A percentile compares a stretch with the other conserved stretches of the same genome.
Evolutionary conservation across 768 basidiomycete genomes (phyloP).

Genomic region (Russula foetens): DNA sequence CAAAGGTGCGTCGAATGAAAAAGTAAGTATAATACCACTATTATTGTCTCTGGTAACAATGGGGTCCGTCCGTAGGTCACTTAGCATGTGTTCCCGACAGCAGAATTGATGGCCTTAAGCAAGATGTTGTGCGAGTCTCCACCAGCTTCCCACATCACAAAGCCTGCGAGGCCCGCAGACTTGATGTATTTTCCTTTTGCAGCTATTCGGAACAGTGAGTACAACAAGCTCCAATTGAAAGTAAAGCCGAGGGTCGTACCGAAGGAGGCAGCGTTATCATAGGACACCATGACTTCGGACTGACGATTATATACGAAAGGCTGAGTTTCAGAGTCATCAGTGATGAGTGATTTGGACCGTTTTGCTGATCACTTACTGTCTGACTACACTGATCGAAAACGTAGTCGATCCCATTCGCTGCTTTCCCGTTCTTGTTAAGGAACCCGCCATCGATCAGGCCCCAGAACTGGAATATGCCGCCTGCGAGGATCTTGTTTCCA

Average conservation of each 20-base stretch:
- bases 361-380: constrained; percentile 21
- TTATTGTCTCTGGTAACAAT: too few relatives aligned
- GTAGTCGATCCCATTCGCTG: constrained; percentile 39
- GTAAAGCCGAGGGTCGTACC: constrained; percentile 6
- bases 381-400: constrained; percentile 33
- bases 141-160: constrained; percentile 38
- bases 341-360: not conserved
- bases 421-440: constrained; percentile 35
- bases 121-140: constrained; percentile 35
- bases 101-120: constrained; percentile 26
- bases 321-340: constrained; percentile 8
- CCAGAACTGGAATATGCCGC: constrained; percentile 52
- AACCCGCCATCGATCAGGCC: constrained; percentile 48
- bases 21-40: too few relatives aligned
- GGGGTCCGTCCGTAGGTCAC: too few relatives aligned
- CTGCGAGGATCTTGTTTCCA: constrained; percentile 42
- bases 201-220: constrained; percentile 23
- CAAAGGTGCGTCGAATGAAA: too few relatives aligned
- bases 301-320: constrained; percentile 28
- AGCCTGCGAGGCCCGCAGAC: constrained; percentile 31
- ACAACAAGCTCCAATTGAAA: not conserved
- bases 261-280: constrained; percentile 29
- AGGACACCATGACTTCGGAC: constrained; percentile 28
- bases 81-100: too few relatives aligned
- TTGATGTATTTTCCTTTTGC: constrained; percentile 38